Evolutionary conservation across 2,329 filamentous ascomycete species (phyloP).

Genomic region (Monilinia laxa): DNA sequence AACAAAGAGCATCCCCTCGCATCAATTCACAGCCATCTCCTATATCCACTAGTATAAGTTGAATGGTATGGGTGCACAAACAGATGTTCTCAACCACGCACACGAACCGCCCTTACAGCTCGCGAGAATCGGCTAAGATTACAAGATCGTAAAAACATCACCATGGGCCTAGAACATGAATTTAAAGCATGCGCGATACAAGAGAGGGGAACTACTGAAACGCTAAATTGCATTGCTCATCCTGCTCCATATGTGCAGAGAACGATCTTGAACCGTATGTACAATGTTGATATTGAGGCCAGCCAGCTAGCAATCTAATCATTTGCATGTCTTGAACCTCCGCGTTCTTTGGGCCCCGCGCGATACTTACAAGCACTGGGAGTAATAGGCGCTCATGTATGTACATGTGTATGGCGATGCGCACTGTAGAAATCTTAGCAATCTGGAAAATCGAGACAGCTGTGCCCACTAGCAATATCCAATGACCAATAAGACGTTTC

Average conservation of each 20-base stretch:
- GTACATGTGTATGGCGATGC: conserved; percentile 17
- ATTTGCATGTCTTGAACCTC: background rate
- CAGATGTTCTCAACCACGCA: too few species aligned
- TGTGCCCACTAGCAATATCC: background rate
- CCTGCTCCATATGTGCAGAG: background rate
- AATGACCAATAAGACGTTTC: too few species aligned
- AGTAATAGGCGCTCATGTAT: conserved; percentile 1
- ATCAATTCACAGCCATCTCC: too few species aligned
- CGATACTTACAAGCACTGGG: conserved; percentile 23
- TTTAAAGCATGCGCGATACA: too few species aligned
- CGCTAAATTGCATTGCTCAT: background rate
- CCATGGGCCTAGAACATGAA: too few species aligned
- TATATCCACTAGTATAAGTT: too few species aligned
- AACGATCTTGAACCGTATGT: background rate
- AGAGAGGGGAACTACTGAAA: background rate
- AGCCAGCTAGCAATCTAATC: background rate
- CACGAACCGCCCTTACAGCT: too few species aligned
- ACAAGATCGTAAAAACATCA: too few species aligned
- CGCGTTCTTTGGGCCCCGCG: background rate
- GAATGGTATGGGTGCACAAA: too few species aligned
- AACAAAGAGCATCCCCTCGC: too few species aligned
- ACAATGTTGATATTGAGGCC: background rate
- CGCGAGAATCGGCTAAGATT: too few species aligned
- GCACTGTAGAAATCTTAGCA: background rate
- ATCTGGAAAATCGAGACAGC: background rate